Percentiles rank a stretch among this genome's conserved stretches.
Evolutionary conservation across 768 basidiomycete genomes (phyloP).

Genomic region (Boletus rubropictus): DNA sequence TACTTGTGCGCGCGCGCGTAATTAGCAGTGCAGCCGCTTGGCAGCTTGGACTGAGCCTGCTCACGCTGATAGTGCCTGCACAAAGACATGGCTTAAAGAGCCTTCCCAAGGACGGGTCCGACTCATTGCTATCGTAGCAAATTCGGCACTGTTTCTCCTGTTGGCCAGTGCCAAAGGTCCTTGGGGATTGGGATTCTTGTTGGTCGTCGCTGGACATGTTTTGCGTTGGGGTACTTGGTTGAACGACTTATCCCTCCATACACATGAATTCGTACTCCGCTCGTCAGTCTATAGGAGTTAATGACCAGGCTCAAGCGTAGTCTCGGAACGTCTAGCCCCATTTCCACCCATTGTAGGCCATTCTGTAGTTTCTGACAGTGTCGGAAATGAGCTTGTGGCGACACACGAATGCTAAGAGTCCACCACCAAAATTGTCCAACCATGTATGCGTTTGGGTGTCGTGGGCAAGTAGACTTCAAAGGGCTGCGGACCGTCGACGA

Average conservation of each 20-base stretch:
- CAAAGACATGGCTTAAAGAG: conserved; percentile 71
- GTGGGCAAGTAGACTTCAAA: no score
- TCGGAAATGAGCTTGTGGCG: no score
- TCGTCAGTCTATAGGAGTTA: background rate
- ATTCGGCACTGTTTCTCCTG: conserved; percentile 76
- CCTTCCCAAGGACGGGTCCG: conserved; percentile 58
- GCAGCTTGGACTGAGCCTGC: conserved; percentile 13
- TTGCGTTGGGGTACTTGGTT: conserved; percentile 4
- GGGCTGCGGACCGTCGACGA: no score
- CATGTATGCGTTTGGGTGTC: no score
- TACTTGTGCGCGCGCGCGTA: conserved; percentile 40
- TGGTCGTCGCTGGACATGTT: conserved; percentile 16
- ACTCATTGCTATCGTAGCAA: conserved; percentile 64
- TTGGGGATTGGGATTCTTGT: conserved; percentile 5
- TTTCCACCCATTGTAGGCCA: no score
- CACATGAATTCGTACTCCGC: background rate
- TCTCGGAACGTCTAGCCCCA: no score
- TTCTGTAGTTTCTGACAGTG: no score
- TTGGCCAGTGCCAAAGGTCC: conserved; percentile 13
- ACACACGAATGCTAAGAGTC: no score
- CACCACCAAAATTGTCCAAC: no score
- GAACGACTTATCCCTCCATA: background rate
- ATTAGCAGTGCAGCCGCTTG: conserved; percentile 15
- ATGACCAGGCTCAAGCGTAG: no score
- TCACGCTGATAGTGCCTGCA: conserved; percentile 69